Evolutionary conservation across 2,329 filamentous ascomycete species (phyloP), one percentile per base, ranked within the genome.

Genomic region (Bretziella fagacearum): DNA sequence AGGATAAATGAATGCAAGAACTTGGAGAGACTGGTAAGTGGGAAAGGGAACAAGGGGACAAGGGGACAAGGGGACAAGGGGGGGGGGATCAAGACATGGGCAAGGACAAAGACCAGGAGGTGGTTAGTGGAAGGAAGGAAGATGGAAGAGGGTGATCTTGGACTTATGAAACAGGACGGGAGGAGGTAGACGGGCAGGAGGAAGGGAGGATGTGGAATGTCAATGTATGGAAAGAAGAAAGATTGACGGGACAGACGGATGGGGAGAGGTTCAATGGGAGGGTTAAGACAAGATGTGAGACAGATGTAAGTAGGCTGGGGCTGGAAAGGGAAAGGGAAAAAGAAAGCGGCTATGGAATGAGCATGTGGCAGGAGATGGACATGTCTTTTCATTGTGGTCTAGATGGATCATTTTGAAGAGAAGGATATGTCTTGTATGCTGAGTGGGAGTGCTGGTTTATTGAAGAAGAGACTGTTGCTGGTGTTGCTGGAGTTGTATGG

Each of bases 1-100:
- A 46, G 35, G 41, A 39, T 41, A 46, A 46, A 50, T 50, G 30
- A 50, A 50, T 50, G 35, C 42, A 50, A 43, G 43, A 50, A 50
- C 48, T 39, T 39, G 30, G 48, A 42, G 48, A 43, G 33, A 46
- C 48, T 43, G 10, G 7, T 39, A 20, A 39, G 35, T 22, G 6
- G 2, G n/a, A 30, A n/a, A 30, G 27, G n/a, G 6, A 29, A 27
- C 6, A 15, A 42, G 20, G 18, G 18, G 15, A 41, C 22, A 7
- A 27, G 7, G n/a, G n/a, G n/a, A n/a, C n/a, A n/a, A n/a, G n/a
- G n/a, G n/a, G n/a, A n/a, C n/a, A n/a, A n/a, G n/a, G n/a, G n/a
- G n/a, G n/a, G n/a, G n/a, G n/a, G n/a, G n/a, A n/a, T n/a, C n/a
- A n/a, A n/a, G n/a, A n/a, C n/a, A n/a, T n/a, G n/a, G n/a, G n/a